Percentiles rank a stretch among this genome's conserved stretches.
Evolutionary conservation across 1,139 yeast genomes (phyloP).

Genomic region (Pichia sp.): DNA sequence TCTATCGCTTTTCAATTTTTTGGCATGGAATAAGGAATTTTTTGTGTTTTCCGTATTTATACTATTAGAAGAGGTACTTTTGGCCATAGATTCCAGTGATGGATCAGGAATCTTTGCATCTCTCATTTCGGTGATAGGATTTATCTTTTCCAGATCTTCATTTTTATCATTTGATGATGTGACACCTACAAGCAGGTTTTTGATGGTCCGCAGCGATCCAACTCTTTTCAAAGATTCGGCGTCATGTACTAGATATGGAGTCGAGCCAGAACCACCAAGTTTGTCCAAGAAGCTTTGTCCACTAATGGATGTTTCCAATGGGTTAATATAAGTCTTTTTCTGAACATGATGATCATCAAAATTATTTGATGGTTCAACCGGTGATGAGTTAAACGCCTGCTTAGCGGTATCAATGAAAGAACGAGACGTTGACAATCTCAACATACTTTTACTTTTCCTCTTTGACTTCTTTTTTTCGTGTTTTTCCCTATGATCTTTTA

Average conservation of each 20-base stretch:
- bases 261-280: not conserved
- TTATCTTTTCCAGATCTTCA: not conserved
- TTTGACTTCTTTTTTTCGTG: conserved; percentile 33
- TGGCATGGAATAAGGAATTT: no score
- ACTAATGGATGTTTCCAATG: not conserved
- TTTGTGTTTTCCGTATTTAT: no score
- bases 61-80: no score
- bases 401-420: conserved; percentile 19
- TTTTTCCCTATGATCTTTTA: conserved; percentile 48
- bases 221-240: not conserved
- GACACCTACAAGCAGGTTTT: not conserved
- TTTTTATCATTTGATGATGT: not conserved
- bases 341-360: not conserved
- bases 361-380: not conserved
- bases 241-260: not conserved
- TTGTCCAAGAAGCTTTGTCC: not conserved
- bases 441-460: conserved; percentile 48
- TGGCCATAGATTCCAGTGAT: no score
- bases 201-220: not conserved
- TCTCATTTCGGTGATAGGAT: not conserved
- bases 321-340: not conserved
- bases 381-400: conserved; percentile 14
- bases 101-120: no score
- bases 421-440: conserved; percentile 24
- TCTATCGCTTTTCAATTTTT: no score